Conservation (phyloP, 129 eudicot species). For the Lonicera japonica region DNA sequence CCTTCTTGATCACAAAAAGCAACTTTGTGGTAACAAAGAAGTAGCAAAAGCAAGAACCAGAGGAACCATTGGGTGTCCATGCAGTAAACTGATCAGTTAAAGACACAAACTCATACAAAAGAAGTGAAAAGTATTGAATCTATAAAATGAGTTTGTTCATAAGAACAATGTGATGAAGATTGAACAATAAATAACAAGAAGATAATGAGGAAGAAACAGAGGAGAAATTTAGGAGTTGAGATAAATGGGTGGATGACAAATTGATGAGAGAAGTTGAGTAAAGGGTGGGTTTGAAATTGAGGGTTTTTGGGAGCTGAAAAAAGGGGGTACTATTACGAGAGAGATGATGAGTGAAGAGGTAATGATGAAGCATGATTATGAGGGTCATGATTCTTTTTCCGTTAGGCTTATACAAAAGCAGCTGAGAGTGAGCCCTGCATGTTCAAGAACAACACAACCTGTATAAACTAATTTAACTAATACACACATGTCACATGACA, state of each 20-base stretch:
- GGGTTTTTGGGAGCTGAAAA: not conserved
- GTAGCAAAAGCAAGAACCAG: constrained; percentile 23
- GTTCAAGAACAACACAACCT: not conserved
- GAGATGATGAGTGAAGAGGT: constrained; percentile 17
- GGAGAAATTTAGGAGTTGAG: too few species aligned
- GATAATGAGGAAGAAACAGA: too few species aligned
- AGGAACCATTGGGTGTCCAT: constrained; percentile 43
- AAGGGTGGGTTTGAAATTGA: constrained; percentile 10
- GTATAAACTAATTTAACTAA: too few species aligned
- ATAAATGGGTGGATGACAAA: not conserved
- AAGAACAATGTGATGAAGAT: not conserved
- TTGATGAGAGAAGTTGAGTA: constrained; percentile 22
- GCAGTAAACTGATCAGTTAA: not conserved
- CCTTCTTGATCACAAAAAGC: constrained; percentile 58
- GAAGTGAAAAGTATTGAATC: not conserved
- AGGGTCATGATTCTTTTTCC: constrained; percentile 14
- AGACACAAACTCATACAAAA: constrained; percentile 1
- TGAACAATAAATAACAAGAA: not conserved
- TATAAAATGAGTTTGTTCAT: not conserved
- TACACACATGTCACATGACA: not conserved
- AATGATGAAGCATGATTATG: constrained; percentile 16
- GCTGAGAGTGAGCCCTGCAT: too few species aligned
- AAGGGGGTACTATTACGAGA: not conserved
- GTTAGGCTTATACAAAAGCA: constrained; percentile 10
- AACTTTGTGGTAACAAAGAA: constrained; percentile 14